Evolutionary conservation across 768 basidiomycete species (phyloP), one percentile per base, ranked within the genome.

Genomic region (Lactifluus subvellereus): DNA sequence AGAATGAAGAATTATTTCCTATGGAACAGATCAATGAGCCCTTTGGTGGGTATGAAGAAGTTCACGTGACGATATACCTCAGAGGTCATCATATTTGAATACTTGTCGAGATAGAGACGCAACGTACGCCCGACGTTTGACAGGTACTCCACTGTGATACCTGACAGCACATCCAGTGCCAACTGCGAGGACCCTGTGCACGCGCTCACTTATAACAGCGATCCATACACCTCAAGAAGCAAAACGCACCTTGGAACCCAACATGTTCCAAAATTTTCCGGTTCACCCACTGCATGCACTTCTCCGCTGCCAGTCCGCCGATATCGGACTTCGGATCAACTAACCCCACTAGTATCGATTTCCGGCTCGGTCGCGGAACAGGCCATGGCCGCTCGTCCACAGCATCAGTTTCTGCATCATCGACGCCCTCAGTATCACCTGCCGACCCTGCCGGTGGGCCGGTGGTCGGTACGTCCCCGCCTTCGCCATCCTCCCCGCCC

Each of bases 1-100:
- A 0, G 92, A 89, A 72, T 96, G 93, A 2, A 94, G 80, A 42
- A 96, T 86, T 38, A 97, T 95, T 85, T 96, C 93, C 93, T 96
- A 62, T n/a, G 20, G 22, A 42, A 35, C n/a, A 38, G 2, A 8
- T 59, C 13, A 48, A 37, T 22, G 16, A 49, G n/a, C n/a, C 40
- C 18, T 42, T 61, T 32, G 33, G 7, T 33, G 20, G 30, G 48
- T 11, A 30, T 14, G 2, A 42, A 60, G 14, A 32, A 59, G 59
- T 16, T 11, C 4, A 53, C 20, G 33, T 14, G 49, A 27, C 18
- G 40, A 70, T 81, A 61, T 60, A 95, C 94, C 84, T 97, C 94
- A 0, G 92, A 72, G 1, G 87, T 84, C 91, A 98, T 94, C 27
- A 80, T 82, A 53, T 81, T 77, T 2, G 83, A 82, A 74, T 91